These are phyloP conservation scores for Pouteria glomerata DNA, from an alignment of 148 eudicot genomes.

Conservation along the genomic window DNA sequence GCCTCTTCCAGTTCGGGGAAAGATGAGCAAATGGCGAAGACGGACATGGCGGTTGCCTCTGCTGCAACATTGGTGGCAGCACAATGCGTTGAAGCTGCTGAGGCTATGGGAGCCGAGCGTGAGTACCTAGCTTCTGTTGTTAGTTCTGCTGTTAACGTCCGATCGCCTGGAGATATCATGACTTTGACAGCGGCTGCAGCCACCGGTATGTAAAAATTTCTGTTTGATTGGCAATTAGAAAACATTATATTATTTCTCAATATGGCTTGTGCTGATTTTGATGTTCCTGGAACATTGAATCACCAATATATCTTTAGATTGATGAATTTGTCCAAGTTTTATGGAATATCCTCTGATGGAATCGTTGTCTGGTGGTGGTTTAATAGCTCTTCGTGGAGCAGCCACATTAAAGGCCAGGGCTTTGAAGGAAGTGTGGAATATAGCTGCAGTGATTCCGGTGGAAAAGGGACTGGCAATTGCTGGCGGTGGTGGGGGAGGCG, in stretches of 20 bases:
- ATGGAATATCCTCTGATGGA: not conserved
- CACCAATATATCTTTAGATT: too few relatives aligned
- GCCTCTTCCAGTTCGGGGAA: constrained; percentile 57
- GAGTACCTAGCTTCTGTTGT: constrained; percentile 76
- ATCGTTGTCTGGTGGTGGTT: not conserved
- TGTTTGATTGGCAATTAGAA: not conserved
- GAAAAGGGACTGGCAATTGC: constrained; percentile 51
- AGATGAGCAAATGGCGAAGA: constrained; percentile 67
- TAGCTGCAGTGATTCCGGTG: constrained; percentile 79
- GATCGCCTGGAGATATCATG: constrained; percentile 88
- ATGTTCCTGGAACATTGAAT: not conserved
- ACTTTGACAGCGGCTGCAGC: constrained; percentile 93
- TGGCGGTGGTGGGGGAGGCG: constrained; percentile 11
- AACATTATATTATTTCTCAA: too few relatives aligned
- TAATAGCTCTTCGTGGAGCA: constrained; percentile 82
- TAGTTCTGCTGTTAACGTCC: constrained; percentile 86
- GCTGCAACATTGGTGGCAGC: constrained; percentile 95
- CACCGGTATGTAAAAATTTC: constrained; percentile 42
- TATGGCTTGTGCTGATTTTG: not conserved
- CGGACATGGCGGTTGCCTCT: constrained; percentile 90
- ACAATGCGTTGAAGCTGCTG: constrained; percentile 95
- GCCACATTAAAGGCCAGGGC: constrained; percentile 91
- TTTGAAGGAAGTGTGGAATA: constrained; percentile 89
- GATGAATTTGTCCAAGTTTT: too few relatives aligned
- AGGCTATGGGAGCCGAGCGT: constrained; percentile 88